Evolutionary conservation across 208 protist species (phyloP).

Genomic region (Strigomonas galati): DNA sequence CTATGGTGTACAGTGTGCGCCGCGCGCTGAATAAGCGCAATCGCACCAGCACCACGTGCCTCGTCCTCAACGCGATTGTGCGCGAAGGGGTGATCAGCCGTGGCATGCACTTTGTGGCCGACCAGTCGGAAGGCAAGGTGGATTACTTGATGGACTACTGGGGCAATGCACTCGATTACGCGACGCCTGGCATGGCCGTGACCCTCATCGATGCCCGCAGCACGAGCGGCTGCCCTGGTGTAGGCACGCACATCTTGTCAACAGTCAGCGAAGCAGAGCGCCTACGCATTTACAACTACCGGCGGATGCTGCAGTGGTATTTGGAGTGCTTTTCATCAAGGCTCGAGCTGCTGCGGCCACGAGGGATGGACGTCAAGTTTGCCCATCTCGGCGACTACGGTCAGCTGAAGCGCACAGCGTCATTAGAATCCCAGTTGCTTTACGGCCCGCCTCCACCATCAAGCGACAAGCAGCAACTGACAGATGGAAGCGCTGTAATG

Average conservation of each 20-base stretch:
- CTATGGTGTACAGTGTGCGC: slow-evolving; percentile 33
- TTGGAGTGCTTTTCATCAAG: slow-evolving; percentile 67
- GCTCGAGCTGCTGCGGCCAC: slow-evolving; percentile 67
- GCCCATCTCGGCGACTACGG: slow-evolving; percentile 87
- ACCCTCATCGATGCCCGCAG: slow-evolving; percentile 82
- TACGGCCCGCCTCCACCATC: slow-evolving; percentile 42
- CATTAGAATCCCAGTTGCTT: slow-evolving; percentile 75
- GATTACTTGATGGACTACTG: slow-evolving; percentile 75
- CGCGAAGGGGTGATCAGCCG: slow-evolving; percentile 69
- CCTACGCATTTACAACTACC: slow-evolving; percentile 63
- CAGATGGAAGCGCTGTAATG: slow-evolving; percentile 8
- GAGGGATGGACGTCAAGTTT: slow-evolving; percentile 76
- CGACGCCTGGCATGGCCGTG: slow-evolving; percentile 78
- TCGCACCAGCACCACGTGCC: slow-evolving; percentile 68
- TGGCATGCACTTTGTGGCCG: slow-evolving; percentile 83
- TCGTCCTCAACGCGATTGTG: slow-evolving; percentile 73
- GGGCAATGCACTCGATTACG: slow-evolving; percentile 61
- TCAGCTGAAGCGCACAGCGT: slow-evolving; percentile 52
- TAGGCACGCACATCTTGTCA: slow-evolving; percentile 76
- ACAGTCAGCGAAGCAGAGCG: slow-evolving; percentile 36
- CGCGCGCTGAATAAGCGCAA: slow-evolving; percentile 35
- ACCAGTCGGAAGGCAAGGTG: slow-evolving; percentile 77
- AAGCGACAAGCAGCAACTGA: slow-evolving; percentile 3
- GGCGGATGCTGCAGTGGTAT: slow-evolving; percentile 83
- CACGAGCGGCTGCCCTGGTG: slow-evolving; percentile 71